phyloP scores from a whole-genome alignment of 495 filamentous ascomycete genomes.

The Aspergillus bertholletiae region DNA sequence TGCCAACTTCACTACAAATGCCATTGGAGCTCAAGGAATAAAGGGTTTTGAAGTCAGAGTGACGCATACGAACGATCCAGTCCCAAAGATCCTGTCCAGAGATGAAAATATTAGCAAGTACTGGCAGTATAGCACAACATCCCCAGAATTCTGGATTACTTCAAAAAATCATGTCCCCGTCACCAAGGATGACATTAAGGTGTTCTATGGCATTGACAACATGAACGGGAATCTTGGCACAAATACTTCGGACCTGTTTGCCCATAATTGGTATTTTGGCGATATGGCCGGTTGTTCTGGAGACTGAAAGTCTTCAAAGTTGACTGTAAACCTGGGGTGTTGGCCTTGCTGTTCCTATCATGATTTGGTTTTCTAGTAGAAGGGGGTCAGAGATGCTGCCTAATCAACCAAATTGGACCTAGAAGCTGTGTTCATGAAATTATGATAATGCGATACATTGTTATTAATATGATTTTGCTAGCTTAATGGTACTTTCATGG shows the following conservation, averaged over 20 bases:
- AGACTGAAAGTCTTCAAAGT: no score
- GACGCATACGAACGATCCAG: not conserved
- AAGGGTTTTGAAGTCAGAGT: not conserved
- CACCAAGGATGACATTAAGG: not conserved
- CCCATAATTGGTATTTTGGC: not conserved
- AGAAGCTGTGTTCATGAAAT: no score
- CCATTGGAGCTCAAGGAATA: not conserved
- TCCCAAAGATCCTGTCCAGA: not conserved
- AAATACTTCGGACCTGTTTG: not conserved
- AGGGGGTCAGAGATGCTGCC: no score
- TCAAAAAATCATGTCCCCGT: not conserved
- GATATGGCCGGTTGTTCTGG: not conserved
- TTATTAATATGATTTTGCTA: no score
- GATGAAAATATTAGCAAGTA: not conserved
- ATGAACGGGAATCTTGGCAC: not conserved
- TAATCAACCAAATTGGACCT: no score
- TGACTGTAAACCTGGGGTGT: no score
- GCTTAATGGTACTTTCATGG: no score
- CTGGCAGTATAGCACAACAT: not conserved
- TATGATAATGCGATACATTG: no score
- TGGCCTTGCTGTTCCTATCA: no score
- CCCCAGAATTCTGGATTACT: not conserved
- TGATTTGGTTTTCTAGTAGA: no score
- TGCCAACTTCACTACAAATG: not conserved
- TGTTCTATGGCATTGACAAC: not conserved